These are phyloP conservation scores for Meripilus lineatus DNA, from an alignment of 1,284 basidiomycete genomes.

Conservation along the genomic window DNA sequence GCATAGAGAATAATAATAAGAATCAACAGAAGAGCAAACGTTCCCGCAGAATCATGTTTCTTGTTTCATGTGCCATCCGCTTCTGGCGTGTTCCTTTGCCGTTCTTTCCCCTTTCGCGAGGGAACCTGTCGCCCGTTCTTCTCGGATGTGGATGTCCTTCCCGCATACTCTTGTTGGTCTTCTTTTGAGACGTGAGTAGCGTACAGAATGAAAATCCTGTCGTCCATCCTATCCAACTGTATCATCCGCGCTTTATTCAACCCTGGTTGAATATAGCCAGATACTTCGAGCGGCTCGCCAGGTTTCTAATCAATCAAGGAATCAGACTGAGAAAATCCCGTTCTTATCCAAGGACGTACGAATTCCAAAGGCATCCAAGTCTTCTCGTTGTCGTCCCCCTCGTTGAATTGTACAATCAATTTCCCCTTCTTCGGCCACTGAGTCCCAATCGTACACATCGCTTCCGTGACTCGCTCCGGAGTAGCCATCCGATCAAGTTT, in stretches of 20 bases:
- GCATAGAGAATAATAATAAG: too few relatives aligned
- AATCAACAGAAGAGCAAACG: too few relatives aligned
- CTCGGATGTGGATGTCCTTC: too few relatives aligned
- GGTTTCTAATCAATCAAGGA: too few relatives aligned
- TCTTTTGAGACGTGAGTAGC: constrained; percentile 13
- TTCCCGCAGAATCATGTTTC: too few relatives aligned
- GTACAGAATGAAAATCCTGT: constrained; percentile 38
- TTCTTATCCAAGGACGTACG: too few relatives aligned
- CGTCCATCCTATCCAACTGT: constrained; percentile 37
- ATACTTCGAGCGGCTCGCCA: constrained; percentile 41
- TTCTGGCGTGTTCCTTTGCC: too few relatives aligned
- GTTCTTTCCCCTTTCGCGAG: too few relatives aligned
- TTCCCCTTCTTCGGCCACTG: constrained; percentile 44
- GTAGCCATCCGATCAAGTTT: constrained; percentile 20
- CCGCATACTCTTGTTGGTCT: too few relatives aligned
- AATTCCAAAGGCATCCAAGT: constrained; percentile 26
- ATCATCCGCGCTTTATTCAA: constrained; percentile 40
- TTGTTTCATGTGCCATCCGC: too few relatives aligned
- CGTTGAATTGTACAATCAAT: constrained; percentile 42
- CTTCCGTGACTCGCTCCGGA: constrained; percentile 27
- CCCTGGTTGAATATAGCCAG: constrained; percentile 34
- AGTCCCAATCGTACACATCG: constrained; percentile 30
- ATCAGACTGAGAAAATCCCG: too few relatives aligned
- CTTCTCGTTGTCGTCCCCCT: constrained; percentile 19
- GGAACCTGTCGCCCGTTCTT: too few relatives aligned